Base-by-base conservation (phyloP, 768 basidiomycete genomes). In the Favolaschia claudopus region DNA sequence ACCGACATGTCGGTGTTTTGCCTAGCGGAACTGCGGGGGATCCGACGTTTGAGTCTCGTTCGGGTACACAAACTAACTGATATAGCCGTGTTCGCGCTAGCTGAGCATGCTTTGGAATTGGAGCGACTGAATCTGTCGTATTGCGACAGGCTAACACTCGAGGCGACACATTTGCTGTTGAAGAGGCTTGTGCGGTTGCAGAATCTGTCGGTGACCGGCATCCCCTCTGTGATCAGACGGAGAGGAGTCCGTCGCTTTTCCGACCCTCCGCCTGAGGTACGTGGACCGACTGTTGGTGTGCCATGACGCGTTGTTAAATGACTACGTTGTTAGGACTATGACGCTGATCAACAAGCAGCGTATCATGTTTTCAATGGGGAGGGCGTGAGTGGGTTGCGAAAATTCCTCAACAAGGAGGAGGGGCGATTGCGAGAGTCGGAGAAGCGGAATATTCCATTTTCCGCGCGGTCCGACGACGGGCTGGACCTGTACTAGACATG, bases 1-100 rank as follows among this genome's bases (percentile, higher is more conserved):
- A 96, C 93, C 58, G 95, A 98, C 72, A 82, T 92, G 80, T 84
- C 89, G 43, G 86, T 96, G 22, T 85, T 89, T 67, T 94, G 95
- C 77, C 75, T 97, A 40, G 88, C 91, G 8, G 78, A 79, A 17
- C 78, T 96, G 44, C 78, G 82, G 22, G 82, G 83, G 25, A 81
- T 98, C 31, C 88, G 87, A 54, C 85, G 92, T 19, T 80, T 98
- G 40, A 90, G 89, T 64, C 78, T 95, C 48, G 90, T 93, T 33
- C 87, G 93, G 34, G 87, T 96, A 5, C 84, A 86, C 34, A 89
- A 89, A 67, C 72, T 96, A 61, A 96, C 95, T 15, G 95, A 96
- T 74, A 86, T 91, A 67, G 91, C 88, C 6, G 76, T 96, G 43
- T 87, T 87, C 73, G 81, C 89, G 22, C 82, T 96, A 9, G 91